A percentile compares a stretch with the other conserved stretches of the same genome.
Conservation (phyloP, 2,329 filamentous ascomycete species). For the Curvularia eragrostidis region DNA sequence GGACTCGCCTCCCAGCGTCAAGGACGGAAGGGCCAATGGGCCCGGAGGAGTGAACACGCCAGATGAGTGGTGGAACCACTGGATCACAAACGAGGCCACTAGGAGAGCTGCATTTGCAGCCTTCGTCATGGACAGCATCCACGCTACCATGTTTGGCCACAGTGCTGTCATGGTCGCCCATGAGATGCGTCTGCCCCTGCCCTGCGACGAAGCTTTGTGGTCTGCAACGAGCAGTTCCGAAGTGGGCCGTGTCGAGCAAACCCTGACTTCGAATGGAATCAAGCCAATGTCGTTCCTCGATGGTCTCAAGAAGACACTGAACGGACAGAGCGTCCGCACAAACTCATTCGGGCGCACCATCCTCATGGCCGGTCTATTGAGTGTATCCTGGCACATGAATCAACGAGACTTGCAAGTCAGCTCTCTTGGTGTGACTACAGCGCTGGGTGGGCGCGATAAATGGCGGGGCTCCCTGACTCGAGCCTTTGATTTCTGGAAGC, state of each 20-base stretch:
- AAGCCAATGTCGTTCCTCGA: constrained; percentile 89
- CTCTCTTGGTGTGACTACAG: constrained; percentile 79
- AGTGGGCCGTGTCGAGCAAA: constrained; percentile 82
- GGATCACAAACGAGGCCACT: constrained; percentile 94
- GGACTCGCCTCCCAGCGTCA: constrained; percentile 80
- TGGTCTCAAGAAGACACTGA: constrained; percentile 86
- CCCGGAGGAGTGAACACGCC: constrained; percentile 67
- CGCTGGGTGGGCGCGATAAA: constrained; percentile 85
- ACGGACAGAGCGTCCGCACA: constrained; percentile 82
- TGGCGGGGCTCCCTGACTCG: constrained; percentile 86
- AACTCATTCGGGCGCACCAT: constrained; percentile 94
- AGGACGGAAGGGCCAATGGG: constrained; percentile 63
- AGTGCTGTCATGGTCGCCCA: constrained; percentile 97
- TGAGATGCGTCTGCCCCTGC: constrained; percentile 88
- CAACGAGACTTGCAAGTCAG: constrained; percentile 92
- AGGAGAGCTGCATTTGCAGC: constrained; percentile 89
- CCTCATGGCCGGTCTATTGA: constrained; percentile 90
- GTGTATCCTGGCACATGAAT: constrained; percentile 97
- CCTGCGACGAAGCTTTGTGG: constrained; percentile 93
- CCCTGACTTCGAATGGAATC: constrained; percentile 78
- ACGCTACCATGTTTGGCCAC: constrained; percentile 97
- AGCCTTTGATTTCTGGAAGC: constrained; percentile 93
- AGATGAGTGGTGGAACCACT: constrained; percentile 93
- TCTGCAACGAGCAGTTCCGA: constrained; percentile 86
- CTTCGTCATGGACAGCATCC: constrained; percentile 93